Evolutionary conservation across 176 grass and related monocot species (phyloP).

Genomic region (Carex kokanica): DNA sequence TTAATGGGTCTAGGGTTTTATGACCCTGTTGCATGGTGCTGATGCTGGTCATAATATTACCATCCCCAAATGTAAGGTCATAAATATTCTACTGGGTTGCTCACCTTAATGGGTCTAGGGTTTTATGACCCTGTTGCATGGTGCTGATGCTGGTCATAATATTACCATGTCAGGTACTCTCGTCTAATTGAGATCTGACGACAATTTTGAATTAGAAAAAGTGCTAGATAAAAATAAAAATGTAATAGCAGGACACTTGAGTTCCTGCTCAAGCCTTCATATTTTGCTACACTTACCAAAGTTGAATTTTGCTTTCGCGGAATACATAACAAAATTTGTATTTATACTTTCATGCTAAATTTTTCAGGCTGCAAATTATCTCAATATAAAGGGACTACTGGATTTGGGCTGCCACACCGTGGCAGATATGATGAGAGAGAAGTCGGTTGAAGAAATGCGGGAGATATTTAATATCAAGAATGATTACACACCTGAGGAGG

Average conservation of each 20-base stretch:
- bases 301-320: background rate
- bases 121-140: background rate
- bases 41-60: background rate
- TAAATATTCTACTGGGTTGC: too few species aligned
- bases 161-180: background rate
- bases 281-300: background rate
- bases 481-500: conserved; percentile 32
- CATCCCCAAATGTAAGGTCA: background rate
- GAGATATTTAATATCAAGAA: conserved; percentile 36
- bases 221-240: background rate
- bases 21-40: background rate
- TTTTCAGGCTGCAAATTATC: conserved; percentile 34
- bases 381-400: conserved; percentile 24
- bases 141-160: background rate
- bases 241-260: background rate
- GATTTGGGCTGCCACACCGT: conserved; percentile 24
- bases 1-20: background rate
- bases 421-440: conserved; percentile 32
- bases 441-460: conserved; percentile 26
- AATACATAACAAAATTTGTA: background rate
- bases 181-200: background rate
- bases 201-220: background rate
- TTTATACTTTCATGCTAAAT: background rate
- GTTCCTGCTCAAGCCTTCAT: background rate
- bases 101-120: background rate